Percentiles rank a stretch among this genome's conserved stretches.
These are phyloP conservation scores for Globisporangium orthogonon DNA, from an alignment of 352 stramenopile genomes.

Conservation along the genomic window DNA sequence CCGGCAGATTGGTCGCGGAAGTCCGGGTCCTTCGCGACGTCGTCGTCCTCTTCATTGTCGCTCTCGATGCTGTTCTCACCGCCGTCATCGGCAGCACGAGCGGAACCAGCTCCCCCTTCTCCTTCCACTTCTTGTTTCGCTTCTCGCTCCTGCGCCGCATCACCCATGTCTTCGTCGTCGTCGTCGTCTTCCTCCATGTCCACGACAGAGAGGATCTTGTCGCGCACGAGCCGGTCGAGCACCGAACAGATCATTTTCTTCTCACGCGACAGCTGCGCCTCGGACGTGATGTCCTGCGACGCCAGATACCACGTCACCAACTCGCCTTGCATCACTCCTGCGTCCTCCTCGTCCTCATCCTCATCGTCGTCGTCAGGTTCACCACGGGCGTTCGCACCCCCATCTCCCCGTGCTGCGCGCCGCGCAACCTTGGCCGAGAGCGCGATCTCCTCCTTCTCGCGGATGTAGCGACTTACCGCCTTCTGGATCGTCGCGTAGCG, in stretches of 20 bases:
- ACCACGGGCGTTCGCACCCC: background rate
- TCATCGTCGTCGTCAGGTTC: conserved; percentile 28
- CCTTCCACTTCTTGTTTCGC: background rate
- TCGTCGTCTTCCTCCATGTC: conserved; percentile 58
- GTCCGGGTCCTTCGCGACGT: background rate
- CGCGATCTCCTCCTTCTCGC: conserved; percentile 67
- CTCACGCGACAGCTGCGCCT: conserved; percentile 66
- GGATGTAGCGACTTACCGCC: conserved; percentile 69
- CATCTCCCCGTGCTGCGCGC: conserved; percentile 18
- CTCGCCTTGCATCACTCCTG: conserved; percentile 65
- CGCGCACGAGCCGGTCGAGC: conserved; percentile 72
- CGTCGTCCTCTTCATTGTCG: conserved; percentile 6
- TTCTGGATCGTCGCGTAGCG: conserved; percentile 80
- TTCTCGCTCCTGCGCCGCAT: background rate
- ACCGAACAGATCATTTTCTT: conserved; percentile 82
- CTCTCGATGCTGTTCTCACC: conserved; percentile 9
- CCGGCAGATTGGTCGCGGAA: no score
- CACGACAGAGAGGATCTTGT: conserved; percentile 71
- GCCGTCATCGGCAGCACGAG: no score
- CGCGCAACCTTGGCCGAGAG: conserved; percentile 42
- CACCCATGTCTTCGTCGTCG: conserved; percentile 11
- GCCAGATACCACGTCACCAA: conserved; percentile 82
- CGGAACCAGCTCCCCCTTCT: background rate
- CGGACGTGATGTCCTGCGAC: conserved; percentile 81
- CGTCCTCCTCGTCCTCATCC: conserved; percentile 48